A percentile compares a stretch with the other conserved stretches of the same genome.
These are phyloP conservation scores for Ustilago cynodontis DNA, from an alignment of 1,284 basidiomycete species.

Conservation along the genomic window DNA sequence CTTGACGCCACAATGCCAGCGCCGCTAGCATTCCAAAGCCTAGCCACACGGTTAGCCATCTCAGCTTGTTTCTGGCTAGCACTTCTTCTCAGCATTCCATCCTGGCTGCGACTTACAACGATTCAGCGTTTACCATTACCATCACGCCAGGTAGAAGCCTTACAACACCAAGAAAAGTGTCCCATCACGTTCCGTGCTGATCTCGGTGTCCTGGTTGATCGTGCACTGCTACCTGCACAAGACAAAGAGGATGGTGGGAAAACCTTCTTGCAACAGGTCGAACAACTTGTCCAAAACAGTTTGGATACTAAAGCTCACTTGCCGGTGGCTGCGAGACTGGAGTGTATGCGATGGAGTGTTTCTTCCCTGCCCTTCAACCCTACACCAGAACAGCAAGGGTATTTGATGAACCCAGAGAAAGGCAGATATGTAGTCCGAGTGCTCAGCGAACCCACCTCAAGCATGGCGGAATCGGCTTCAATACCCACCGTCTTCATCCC, in stretches of 20 bases:
- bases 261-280: slow-evolving; percentile 20
- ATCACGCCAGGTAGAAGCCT: slow-evolving; percentile 25
- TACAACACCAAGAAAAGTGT: slow-evolving; percentile 26
- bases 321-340: slow-evolving; percentile 24
- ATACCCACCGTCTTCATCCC: slow-evolving; percentile 20
- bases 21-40: slow-evolving; percentile 41
- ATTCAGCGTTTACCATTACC: slow-evolving; percentile 62
- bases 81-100: slow-evolving; percentile 50
- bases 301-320: slow-evolving; percentile 24
- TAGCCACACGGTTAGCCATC: slow-evolving; percentile 40
- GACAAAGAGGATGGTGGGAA: not conserved
- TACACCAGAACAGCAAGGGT: not conserved
- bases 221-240: slow-evolving; percentile 4
- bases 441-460: not conserved
- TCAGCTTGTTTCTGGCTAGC: slow-evolving; percentile 53
- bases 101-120: slow-evolving; percentile 59
- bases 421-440: slow-evolving; percentile 22
- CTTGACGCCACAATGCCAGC: slow-evolving; percentile 16
- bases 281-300: slow-evolving; percentile 36
- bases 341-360: slow-evolving; percentile 43
- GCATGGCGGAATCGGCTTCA: no score
- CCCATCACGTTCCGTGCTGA: slow-evolving; percentile 33
- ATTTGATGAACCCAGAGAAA: slow-evolving; percentile 12
- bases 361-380: not conserved
- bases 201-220: slow-evolving; percentile 22